A percentile compares a stretch with the other conserved stretches of the same genome.
phyloP scores from a whole-genome alignment of 108 stramenopile genomes.

The Discostella stelligeroides region DNA sequence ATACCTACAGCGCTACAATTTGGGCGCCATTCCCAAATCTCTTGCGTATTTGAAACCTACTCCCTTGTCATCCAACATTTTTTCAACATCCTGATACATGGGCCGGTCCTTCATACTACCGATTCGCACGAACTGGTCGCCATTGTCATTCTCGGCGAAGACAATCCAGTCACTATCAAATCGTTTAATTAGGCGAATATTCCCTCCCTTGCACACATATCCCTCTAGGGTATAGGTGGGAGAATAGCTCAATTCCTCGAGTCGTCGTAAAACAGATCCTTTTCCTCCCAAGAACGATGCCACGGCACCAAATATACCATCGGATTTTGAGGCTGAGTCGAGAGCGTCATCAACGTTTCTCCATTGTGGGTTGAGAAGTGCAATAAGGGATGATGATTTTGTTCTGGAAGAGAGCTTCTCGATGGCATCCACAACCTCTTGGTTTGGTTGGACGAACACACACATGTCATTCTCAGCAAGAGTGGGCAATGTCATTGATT shows the following conservation, averaged over 20 bases:
- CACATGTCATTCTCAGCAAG: conserved; percentile 60
- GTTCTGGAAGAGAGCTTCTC: conserved; percentile 54
- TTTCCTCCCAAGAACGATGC: conserved; percentile 90
- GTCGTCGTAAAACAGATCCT: conserved; percentile 60
- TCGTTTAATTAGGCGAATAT: conserved; percentile 77
- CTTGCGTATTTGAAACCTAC: conserved; percentile 83
- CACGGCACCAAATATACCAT: conserved; percentile 64
- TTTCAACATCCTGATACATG: conserved; percentile 85
- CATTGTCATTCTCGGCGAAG: conserved; percentile 83
- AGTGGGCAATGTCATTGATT: conserved; percentile 37
- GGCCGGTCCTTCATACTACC: conserved; percentile 65
- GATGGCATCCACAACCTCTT: conserved; percentile 73
- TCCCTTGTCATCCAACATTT: conserved; percentile 79
- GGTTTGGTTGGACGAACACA: conserved; percentile 82
- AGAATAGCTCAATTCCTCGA: conserved; percentile 68
- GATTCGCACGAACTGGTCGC: conserved; percentile 62
- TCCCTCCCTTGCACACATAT: conserved; percentile 86
- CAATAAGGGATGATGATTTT: conserved; percentile 44
- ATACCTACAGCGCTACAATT: conserved; percentile 43
- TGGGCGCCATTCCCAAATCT: conserved; percentile 78
- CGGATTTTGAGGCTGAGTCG: conserved; percentile 66
- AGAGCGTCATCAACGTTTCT: conserved; percentile 86
- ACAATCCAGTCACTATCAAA: conserved; percentile 84
- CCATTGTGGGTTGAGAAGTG: conserved; percentile 89
- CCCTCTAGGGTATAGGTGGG: conserved; percentile 76